These are phyloP conservation scores for Aristolochia californica DNA, from an alignment of 164 flowering plant genomes.

Conservation along the genomic window DNA sequence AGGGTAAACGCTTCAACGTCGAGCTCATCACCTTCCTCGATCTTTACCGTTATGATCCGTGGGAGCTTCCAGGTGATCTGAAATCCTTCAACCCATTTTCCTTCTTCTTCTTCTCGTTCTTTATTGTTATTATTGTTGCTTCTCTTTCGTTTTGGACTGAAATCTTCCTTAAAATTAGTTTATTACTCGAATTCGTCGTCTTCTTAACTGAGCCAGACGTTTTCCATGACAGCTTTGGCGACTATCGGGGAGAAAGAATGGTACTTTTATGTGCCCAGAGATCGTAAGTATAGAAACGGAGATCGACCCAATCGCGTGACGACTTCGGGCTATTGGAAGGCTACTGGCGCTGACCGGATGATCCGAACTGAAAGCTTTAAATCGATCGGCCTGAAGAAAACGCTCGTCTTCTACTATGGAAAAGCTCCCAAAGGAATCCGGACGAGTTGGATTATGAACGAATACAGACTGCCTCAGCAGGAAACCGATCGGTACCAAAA, in stretches of 20 bases:
- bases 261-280: slow-evolving; percentile 96
- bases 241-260: slow-evolving; percentile 98
- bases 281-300: slow-evolving; percentile 87
- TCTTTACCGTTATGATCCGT: slow-evolving; percentile 95
- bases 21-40: slow-evolving; percentile 92
- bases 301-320: slow-evolving; percentile 95
- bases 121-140: no score
- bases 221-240: slow-evolving; percentile 49
- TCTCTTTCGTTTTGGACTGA: no score
- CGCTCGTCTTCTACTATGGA: slow-evolving; percentile 95
- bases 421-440: slow-evolving; percentile 95
- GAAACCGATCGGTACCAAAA: slow-evolving; percentile 74
- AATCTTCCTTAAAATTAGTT: no score
- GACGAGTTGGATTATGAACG: slow-evolving; percentile 97
- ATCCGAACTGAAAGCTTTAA: slow-evolving; percentile 52
- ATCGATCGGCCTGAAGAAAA: slow-evolving; percentile 88
- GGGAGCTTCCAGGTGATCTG: slow-evolving; percentile 96
- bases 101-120: no score
- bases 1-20: slow-evolving; percentile 90
- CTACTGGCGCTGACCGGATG: slow-evolving; percentile 96
- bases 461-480: slow-evolving; percentile 86
- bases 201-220: background rate
- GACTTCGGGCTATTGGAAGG: slow-evolving; percentile 97
- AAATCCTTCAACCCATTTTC: no score
- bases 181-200: no score